Percentiles rank a stretch among this genome's conserved stretches.
phyloP scores from a whole-genome alignment of 2,329 filamentous ascomycete species.

The Phialophora macrospora region DNA sequence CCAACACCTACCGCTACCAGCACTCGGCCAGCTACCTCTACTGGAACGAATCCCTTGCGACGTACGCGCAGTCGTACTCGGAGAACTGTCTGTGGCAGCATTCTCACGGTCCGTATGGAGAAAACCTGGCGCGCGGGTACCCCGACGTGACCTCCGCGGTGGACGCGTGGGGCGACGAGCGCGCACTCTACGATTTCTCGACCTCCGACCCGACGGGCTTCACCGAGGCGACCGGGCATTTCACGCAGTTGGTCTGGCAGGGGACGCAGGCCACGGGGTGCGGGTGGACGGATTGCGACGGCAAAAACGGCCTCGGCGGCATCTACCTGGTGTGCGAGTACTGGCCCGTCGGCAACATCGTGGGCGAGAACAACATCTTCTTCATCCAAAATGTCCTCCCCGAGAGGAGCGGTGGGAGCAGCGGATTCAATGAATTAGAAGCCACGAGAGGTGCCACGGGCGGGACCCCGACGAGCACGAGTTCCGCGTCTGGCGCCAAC shows the following conservation, averaged over 20 bases:
- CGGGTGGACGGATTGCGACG: slow-evolving; percentile 51
- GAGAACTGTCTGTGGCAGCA: slow-evolving; percentile 50
- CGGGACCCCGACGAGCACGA: slow-evolving; percentile 27
- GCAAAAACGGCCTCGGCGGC: slow-evolving; percentile 48
- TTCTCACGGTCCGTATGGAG: slow-evolving; percentile 62
- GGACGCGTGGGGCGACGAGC: slow-evolving; percentile 69
- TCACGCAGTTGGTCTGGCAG: slow-evolving; percentile 75
- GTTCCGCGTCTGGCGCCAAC: neutral
- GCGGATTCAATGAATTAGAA: slow-evolving; percentile 29
- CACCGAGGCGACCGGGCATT: slow-evolving; percentile 67
- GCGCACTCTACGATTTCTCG: slow-evolving; percentile 63
- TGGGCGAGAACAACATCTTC: slow-evolving; percentile 36
- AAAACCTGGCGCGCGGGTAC: slow-evolving; percentile 75
- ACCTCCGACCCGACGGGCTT: slow-evolving; percentile 53
- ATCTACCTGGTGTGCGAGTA: slow-evolving; percentile 75
- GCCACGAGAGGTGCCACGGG: slow-evolving; percentile 37
- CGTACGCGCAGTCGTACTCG: slow-evolving; percentile 60
- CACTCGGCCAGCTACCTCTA: slow-evolving; percentile 64
- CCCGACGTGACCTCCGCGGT: slow-evolving; percentile 63
- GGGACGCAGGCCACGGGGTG: slow-evolving; percentile 65
- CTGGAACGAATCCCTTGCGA: slow-evolving; percentile 70
- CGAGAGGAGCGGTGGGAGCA: slow-evolving; percentile 28
- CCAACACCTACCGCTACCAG: slow-evolving; percentile 67
- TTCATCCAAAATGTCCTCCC: slow-evolving; percentile 38
- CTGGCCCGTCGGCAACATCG: slow-evolving; percentile 68